Evolutionary conservation across 1,284 basidiomycete species (phyloP).

Genomic region (Ganoderma lingzhi): DNA sequence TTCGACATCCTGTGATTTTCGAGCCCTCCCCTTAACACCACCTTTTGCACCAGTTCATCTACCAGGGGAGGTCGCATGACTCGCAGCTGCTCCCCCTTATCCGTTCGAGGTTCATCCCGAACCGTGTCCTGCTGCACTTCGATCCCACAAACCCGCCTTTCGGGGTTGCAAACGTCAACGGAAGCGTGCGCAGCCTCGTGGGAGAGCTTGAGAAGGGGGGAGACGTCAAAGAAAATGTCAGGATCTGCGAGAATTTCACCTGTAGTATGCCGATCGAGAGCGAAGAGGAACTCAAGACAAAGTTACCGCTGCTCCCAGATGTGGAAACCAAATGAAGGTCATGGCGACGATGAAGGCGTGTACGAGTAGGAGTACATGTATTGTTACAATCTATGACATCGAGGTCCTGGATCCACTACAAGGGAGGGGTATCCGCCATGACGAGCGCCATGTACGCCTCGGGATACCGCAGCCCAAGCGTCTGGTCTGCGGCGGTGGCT

Average conservation of each 20-base stretch:
- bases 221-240: conserved; percentile 30
- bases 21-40: background rate
- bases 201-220: conserved; percentile 22
- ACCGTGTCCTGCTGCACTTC: conserved; percentile 39
- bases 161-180: conserved; percentile 36
- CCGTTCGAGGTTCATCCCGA: conserved; percentile 36
- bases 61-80: conserved; percentile 24
- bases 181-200: conserved; percentile 34
- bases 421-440: conserved; percentile 34
- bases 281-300: conserved; percentile 31
- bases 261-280: conserved; percentile 40
- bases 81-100: conserved; percentile 31
- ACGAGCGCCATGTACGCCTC: conserved; percentile 20
- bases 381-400: background rate
- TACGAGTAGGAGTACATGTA: background rate
- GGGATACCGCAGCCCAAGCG: conserved; percentile 34
- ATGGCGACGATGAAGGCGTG: background rate
- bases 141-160: conserved; percentile 35
- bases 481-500: conserved; percentile 40
- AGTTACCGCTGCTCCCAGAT: conserved; percentile 3
- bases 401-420: background rate
- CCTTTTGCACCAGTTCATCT: conserved; percentile 32
- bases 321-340: background rate
- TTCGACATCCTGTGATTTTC: background rate
- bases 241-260: conserved; percentile 40